Conservation (phyloP, 345 rosid genomes). For the Eucalyptus lansdowneana region DNA sequence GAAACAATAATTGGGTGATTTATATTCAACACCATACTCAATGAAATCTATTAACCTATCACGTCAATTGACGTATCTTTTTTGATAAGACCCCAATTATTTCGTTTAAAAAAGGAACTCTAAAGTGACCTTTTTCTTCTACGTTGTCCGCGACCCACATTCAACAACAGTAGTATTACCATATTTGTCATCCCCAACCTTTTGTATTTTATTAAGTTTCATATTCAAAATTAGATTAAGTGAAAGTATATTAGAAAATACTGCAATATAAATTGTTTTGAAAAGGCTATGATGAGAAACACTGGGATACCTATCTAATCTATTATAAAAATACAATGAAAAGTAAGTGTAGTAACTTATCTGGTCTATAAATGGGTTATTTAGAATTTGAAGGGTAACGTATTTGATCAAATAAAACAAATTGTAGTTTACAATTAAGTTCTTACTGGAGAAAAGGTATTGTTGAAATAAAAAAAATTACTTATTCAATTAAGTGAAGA, state of each 20-base stretch:
- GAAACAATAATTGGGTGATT: not conserved
- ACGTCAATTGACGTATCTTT: not conserved
- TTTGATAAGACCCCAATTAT: not conserved
- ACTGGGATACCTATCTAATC: not conserved
- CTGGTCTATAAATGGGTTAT: not conserved
- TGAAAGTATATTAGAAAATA: not conserved
- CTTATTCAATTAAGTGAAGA: not conserved
- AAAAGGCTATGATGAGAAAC: not conserved
- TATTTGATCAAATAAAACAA: not conserved
- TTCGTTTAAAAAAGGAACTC: accelerated
- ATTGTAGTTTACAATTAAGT: not conserved
- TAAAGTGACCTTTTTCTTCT: not conserved
- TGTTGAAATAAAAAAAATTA: not conserved
- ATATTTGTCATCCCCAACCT: not conserved
- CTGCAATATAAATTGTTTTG: not conserved
- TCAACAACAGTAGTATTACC: not conserved
- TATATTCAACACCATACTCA: not conserved
- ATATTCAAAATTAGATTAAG: not conserved
- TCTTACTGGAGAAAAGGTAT: not conserved
- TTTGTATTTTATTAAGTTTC: not conserved
- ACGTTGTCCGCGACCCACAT: not conserved
- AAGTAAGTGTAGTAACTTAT: not conserved
- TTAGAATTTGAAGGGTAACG: not conserved
- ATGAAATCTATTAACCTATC: not conserved
- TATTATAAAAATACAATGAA: not conserved